Conservation (phyloP, 768 basidiomycete genomes). For the Obba rivulosa region DNA sequence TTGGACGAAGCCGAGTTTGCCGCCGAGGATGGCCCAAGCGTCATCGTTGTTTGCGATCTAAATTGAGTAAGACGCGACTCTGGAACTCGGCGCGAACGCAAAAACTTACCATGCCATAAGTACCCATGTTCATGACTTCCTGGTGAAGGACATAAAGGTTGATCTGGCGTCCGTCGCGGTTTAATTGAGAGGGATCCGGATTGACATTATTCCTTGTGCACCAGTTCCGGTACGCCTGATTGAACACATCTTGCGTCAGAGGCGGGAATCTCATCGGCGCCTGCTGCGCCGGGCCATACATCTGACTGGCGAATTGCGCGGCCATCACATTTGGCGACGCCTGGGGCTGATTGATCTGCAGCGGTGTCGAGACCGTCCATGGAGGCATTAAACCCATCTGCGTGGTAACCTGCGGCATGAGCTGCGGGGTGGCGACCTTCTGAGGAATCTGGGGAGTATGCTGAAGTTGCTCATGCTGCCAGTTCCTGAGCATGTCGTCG, state of each 20-base stretch:
- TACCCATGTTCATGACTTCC: constrained; percentile 56
- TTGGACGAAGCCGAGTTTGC: constrained; percentile 58
- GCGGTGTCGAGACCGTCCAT: constrained; percentile 6
- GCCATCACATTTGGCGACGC: constrained; percentile 4
- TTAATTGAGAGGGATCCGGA: constrained; percentile 36
- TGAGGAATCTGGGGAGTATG: no score
- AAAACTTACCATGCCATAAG: constrained; percentile 38
- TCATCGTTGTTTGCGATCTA: constrained; percentile 29
- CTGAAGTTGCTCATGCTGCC: background rate
- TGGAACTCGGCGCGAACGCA: background rate
- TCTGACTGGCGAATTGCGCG: constrained; percentile 2
- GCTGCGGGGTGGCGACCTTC: constrained; percentile 7
- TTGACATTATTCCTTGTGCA: constrained; percentile 36
- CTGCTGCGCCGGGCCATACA: constrained; percentile 19
- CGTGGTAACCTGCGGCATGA: constrained; percentile 3
- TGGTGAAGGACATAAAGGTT: constrained; percentile 56
- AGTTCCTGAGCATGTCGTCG: background rate
- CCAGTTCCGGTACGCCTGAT: constrained; percentile 44
- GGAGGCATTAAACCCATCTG: constrained; percentile 6
- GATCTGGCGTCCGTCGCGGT: constrained; percentile 49
- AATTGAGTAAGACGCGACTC: no score
- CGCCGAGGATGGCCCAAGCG: constrained; percentile 61
- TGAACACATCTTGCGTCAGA: constrained; percentile 49
- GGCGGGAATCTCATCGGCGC: constrained; percentile 32
- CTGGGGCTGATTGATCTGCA: constrained; percentile 4